These are phyloP conservation scores for Eimeria praecox DNA, from an alignment of 169 alveolate species.

Conservation along the genomic window DNA sequence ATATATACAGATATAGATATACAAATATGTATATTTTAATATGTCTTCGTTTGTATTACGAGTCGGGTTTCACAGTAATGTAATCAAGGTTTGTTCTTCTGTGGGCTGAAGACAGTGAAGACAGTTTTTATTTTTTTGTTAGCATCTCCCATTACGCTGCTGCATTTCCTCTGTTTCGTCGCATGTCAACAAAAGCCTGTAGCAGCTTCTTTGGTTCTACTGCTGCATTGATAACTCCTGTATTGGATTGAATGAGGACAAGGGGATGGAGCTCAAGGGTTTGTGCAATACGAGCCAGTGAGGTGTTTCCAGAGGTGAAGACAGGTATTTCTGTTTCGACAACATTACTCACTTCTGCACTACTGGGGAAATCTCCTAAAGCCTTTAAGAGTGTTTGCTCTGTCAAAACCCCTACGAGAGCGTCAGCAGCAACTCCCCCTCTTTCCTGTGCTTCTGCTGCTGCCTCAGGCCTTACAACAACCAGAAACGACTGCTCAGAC, in stretches of 20 bases:
- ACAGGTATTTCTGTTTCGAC: conserved; percentile 28
- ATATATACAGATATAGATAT: too few species aligned
- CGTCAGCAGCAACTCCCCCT: neutral
- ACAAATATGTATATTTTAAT: too few species aligned
- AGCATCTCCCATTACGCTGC: neutral
- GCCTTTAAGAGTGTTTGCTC: conserved; percentile 11
- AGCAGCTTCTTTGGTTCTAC: neutral
- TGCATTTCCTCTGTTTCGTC: neutral
- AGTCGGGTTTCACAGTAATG: too few species aligned
- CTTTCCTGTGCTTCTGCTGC: neutral
- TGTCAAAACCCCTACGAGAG: conserved; percentile 3
- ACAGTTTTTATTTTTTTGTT: too few species aligned
- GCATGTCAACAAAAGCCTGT: neutral
- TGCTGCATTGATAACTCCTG: conserved; percentile 31
- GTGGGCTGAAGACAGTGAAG: too few species aligned
- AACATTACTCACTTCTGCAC: neutral
- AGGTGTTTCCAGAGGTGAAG: neutral
- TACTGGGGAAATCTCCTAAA: conserved; percentile 36
- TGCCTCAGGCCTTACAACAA: neutral
- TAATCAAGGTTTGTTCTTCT: too few species aligned
- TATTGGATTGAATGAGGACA: conserved; percentile 8
- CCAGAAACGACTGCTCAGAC: conserved; percentile 18
- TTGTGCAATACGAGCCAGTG: conserved; percentile 46
- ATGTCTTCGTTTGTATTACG: too few species aligned
- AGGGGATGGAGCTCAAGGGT: conserved; percentile 13